Evolutionary conservation across 352 stramenopile genomes (phyloP).

Genomic region (Globisporangium cederbergense): DNA sequence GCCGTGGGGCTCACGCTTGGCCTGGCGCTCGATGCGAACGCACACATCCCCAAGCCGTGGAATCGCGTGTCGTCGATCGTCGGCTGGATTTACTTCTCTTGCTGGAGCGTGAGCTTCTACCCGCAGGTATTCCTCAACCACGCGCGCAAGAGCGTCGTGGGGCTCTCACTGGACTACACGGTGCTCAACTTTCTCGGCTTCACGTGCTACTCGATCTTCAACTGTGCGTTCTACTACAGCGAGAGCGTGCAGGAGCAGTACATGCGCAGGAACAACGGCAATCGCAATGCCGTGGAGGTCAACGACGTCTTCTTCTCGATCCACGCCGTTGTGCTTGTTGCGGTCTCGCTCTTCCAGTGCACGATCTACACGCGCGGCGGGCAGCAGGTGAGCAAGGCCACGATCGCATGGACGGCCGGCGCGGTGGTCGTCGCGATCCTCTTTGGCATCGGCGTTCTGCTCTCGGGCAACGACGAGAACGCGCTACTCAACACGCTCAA

Average conservation of each 20-base stretch:
- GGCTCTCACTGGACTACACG: constrained; percentile 93
- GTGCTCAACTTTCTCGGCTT: constrained; percentile 95
- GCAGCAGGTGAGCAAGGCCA: constrained; percentile 63
- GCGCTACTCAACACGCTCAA: constrained; percentile 85
- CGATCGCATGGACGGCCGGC: constrained; percentile 53
- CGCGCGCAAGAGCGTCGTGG: constrained; percentile 82
- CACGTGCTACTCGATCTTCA: constrained; percentile 93
- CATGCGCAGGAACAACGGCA: constrained; percentile 53
- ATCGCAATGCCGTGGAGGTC: constrained; percentile 83
- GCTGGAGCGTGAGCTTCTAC: constrained; percentile 90
- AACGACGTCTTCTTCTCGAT: constrained; percentile 95
- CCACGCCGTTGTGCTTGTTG: constrained; percentile 89
- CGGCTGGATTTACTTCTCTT: constrained; percentile 92
- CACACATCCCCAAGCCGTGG: constrained; percentile 79
- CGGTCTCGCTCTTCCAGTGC: constrained; percentile 90
- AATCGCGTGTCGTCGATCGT: constrained; percentile 86
- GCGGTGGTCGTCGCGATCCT: constrained; percentile 40
- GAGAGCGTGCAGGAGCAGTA: constrained; percentile 88
- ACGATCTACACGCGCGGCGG: constrained; percentile 78
- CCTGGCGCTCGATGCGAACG: constrained; percentile 60
- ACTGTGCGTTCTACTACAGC: constrained; percentile 91
- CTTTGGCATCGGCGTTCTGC: constrained; percentile 42
- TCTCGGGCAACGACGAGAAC: constrained; percentile 37
- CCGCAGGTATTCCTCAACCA: constrained; percentile 94
- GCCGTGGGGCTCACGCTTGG: constrained; percentile 54